Percentiles rank a stretch among this genome's conserved stretches.
Conservation (phyloP, 441 rosid species). For the Brassica balearica region DNA sequence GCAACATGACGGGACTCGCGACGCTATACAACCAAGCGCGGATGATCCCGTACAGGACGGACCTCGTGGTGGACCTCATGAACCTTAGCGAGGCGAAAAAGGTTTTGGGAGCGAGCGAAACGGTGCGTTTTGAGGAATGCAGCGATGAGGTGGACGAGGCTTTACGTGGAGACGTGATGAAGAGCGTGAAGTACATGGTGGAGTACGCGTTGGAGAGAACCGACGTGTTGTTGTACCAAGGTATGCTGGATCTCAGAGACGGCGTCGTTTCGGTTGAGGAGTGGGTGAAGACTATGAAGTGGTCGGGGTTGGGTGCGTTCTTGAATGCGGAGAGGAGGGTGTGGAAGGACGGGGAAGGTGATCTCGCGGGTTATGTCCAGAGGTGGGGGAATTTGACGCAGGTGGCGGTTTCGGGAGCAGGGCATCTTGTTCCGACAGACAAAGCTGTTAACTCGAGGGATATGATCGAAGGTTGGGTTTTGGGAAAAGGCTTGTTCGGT, state of each 20-base stretch:
- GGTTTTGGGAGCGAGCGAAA: conserved; percentile 57
- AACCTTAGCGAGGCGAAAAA: conserved; percentile 51
- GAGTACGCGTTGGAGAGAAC: conserved; percentile 62
- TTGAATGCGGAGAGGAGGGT: conserved; percentile 59
- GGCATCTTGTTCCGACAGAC: conserved; percentile 81
- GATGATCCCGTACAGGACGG: conserved; percentile 53
- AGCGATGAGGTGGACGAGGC: conserved; percentile 51
- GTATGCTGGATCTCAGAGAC: conserved; percentile 62
- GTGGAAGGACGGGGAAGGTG: conserved; percentile 65
- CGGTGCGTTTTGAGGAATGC: conserved; percentile 59
- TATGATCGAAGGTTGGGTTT: conserved; percentile 83
- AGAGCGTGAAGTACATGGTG: conserved; percentile 80
- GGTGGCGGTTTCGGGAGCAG: conserved; percentile 68
- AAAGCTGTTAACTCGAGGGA: conserved; percentile 61
- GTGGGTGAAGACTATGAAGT: conserved; percentile 75
- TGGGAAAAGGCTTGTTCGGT: conserved; percentile 58
- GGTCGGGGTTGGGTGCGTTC: conserved; percentile 59
- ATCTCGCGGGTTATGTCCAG: conserved; percentile 76
- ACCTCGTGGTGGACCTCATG: conserved; percentile 51
- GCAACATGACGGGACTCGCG: conserved; percentile 77
- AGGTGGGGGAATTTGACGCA: conserved; percentile 65
- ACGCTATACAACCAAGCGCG: conserved; percentile 62
- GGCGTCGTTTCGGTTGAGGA: conserved; percentile 79
- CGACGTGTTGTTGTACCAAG: conserved; percentile 73
- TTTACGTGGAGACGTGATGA: conserved; percentile 68